These are phyloP conservation scores for Lentinula aciculospora DNA, from an alignment of 768 basidiomycete species.

Conservation along the genomic window DNA sequence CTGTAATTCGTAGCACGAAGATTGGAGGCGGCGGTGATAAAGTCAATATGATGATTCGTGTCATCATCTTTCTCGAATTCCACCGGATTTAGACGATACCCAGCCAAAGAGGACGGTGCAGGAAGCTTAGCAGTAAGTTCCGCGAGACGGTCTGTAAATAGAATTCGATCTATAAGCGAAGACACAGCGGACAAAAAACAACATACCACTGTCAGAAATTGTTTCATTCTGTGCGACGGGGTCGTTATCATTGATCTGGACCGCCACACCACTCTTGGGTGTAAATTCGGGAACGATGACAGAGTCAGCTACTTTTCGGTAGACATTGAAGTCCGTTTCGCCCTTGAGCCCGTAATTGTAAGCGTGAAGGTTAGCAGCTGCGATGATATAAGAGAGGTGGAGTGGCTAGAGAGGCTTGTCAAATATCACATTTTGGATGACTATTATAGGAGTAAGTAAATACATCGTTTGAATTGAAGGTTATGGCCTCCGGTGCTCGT, in stretches of 20 bases:
- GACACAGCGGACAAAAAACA: neutral
- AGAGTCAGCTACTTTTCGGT: slow-evolving; percentile 79
- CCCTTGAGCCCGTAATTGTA: slow-evolving; percentile 97
- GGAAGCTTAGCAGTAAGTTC: slow-evolving; percentile 70
- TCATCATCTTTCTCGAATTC: slow-evolving; percentile 99
- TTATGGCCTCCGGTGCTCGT: slow-evolving; percentile 87
- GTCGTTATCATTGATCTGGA: slow-evolving; percentile 91
- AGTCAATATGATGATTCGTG: slow-evolving; percentile 96
- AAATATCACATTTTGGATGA: slow-evolving; percentile 2
- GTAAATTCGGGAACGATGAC: slow-evolving; percentile 88
- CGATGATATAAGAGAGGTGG: slow-evolving; percentile 85
- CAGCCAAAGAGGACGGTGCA: slow-evolving; percentile 84
- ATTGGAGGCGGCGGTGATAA: slow-evolving; percentile 97
- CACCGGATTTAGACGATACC: slow-evolving; percentile 92
- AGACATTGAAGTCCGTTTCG: slow-evolving; percentile 69
- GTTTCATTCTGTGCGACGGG: slow-evolving; percentile 60
- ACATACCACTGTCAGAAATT: neutral
- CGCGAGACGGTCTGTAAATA: slow-evolving; percentile 45
- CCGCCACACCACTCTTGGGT: slow-evolving; percentile 88
- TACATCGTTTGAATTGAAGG: slow-evolving; percentile 85
- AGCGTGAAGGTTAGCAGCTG: slow-evolving; percentile 94
- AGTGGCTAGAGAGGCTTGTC: slow-evolving; percentile 50
- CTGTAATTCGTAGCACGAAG: slow-evolving; percentile 93
- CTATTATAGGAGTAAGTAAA: slow-evolving; percentile 19
- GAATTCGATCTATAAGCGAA: slow-evolving; percentile 11